Percentiles rank a stretch among this genome's conserved stretches.
These are phyloP conservation scores for Hawksworthiomyces lignivorus DNA, from an alignment of 2,329 filamentous ascomycete species.

Conservation along the genomic window DNA sequence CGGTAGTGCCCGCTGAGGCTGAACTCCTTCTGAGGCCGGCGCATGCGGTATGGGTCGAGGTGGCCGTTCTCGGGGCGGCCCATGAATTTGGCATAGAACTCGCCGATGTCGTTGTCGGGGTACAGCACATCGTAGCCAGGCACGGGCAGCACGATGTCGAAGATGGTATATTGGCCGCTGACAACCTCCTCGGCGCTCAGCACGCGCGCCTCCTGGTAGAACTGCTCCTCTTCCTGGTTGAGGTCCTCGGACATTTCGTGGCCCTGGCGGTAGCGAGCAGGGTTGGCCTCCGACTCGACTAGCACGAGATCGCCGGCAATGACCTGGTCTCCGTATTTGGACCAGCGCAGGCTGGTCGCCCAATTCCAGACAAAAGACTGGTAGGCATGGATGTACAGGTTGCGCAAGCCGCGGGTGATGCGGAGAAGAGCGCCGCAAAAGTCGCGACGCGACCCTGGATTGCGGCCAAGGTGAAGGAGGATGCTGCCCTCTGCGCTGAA, in stretches of 20 bases:
- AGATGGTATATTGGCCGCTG: constrained; percentile 70
- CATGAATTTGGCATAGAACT: constrained; percentile 86
- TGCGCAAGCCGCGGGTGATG: constrained; percentile 73
- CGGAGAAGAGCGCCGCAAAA: constrained; percentile 72
- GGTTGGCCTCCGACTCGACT: constrained; percentile 26
- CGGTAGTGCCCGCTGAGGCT: constrained; percentile 85
- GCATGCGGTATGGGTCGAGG: constrained; percentile 81
- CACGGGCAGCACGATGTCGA: constrained; percentile 84
- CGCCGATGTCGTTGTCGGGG: constrained; percentile 73
- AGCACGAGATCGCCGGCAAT: constrained; percentile 82
- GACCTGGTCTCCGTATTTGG: constrained; percentile 62
- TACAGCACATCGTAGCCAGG: constrained; percentile 88
- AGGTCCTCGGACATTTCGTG: constrained; percentile 57
- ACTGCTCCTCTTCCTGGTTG: constrained; percentile 35
- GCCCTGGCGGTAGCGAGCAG: constrained; percentile 32
- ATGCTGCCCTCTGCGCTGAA: constrained; percentile 75
- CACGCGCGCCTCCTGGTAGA: constrained; percentile 53
- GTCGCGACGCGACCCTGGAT: constrained; percentile 50
- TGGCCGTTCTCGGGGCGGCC: constrained; percentile 64
- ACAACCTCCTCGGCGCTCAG: constrained; percentile 71
- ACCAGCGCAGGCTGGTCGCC: constrained; percentile 73
- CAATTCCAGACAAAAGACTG: constrained; percentile 94
- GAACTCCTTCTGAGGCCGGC: constrained; percentile 75
- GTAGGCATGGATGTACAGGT: constrained; percentile 97
- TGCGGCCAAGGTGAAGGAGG: constrained; percentile 63